Conservation (phyloP, 108 stramenopile genomes). For the Skeletonema grethae region DNA sequence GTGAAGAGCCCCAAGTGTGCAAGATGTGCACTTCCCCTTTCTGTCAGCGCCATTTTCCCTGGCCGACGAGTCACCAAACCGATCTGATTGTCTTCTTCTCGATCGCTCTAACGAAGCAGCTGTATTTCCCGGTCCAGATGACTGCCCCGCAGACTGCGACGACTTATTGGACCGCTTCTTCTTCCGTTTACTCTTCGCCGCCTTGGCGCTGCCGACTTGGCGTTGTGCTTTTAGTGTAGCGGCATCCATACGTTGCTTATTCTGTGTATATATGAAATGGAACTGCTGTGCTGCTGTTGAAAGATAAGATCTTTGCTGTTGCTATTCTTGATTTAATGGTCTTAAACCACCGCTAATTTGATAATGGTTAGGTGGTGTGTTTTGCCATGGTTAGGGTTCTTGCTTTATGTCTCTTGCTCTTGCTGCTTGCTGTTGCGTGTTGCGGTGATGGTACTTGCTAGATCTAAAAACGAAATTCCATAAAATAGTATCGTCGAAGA, state of each 20-base stretch:
- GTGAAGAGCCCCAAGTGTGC: conserved; percentile 19
- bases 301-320: too few relatives aligned
- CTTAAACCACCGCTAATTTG: too few relatives aligned
- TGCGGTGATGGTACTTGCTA: too few relatives aligned
- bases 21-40: conserved; percentile 7
- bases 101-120: background rate
- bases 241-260: background rate
- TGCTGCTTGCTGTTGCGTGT: too few relatives aligned
- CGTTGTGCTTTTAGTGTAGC: background rate
- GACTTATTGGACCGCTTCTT: conserved; percentile 2
- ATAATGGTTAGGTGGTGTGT: too few relatives aligned
- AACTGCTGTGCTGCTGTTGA: too few relatives aligned
- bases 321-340: too few relatives aligned
- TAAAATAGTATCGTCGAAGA: too few relatives aligned
- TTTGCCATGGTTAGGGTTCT: too few relatives aligned
- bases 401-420: too few relatives aligned
- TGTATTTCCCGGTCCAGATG: conserved; percentile 5
- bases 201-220: background rate
- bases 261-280: too few relatives aligned
- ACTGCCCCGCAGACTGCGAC: background rate
- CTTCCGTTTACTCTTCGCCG: background rate
- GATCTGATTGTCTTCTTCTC: conserved; percentile 3
- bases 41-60: background rate
- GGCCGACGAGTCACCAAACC: background rate
- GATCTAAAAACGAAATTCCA: too few relatives aligned